Evolutionary conservation across 192 early-diverging fungal genomes (phyloP), one percentile per base, ranked within the genome.

Genomic region (Backusella morwellensis): DNA sequence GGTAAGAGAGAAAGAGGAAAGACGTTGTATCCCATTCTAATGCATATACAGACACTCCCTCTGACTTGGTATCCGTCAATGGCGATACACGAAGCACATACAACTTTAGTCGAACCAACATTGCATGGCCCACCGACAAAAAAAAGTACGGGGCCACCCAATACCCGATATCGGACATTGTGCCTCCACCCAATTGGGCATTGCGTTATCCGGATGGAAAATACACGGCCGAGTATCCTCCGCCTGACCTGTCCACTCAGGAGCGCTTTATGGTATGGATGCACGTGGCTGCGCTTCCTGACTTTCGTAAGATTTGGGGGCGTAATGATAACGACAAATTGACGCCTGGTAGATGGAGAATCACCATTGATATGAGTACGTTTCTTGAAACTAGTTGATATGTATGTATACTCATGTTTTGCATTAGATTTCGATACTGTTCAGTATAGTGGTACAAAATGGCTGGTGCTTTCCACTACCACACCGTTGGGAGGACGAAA

Each of bases 191-290:
- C n/a, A 88, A 92, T 79, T 99, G 97, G 97, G 75, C 77, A 14
- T 75, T 36, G n/a, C 84, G 87, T 6, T 97, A 88, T 74, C 90
- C 91, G 4, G 68, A 81, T 47, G 87, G 85, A 12, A 75, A 85
- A 66, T 86, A 87, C 56, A 73, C 77, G 14, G 74, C 75, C 8
- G 80, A 78, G 34, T 34, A 83, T 14, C 82, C 82, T 32, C 93
- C 88, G 23, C 93, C 95, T 0, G 86, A 97, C 69, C 81, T 97
- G 40, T 67, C 84, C 3, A 77, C 74, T 11, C 85, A 91, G 84
- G 92, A 97, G 87, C 87, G 91, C 35, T 91, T 99, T 77, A 91
- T 94, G 81, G 97, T 99, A 35, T 99, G 97, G 97, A 97, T 99
- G 96, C 88, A 95, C 19, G 94, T 95, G 5, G 95, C 97, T 4